Percentiles rank a stretch among this genome's conserved stretches.
These are phyloP conservation scores for Eutrema yunnanense DNA, from an alignment of 345 rosid species.

Conservation along the genomic window DNA sequence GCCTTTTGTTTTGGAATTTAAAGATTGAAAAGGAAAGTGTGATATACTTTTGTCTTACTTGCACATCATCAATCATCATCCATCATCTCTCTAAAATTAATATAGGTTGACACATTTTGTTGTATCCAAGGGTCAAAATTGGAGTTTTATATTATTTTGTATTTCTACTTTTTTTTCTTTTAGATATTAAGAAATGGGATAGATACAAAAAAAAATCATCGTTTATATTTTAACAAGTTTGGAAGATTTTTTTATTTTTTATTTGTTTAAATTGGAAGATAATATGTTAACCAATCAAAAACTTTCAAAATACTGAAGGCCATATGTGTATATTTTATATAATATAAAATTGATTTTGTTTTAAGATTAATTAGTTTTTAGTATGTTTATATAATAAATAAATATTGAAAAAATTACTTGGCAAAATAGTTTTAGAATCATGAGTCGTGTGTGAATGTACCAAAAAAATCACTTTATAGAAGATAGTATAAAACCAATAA, in stretches of 20 bases:
- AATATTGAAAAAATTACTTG: neutral
- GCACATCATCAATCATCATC: conserved; percentile 23
- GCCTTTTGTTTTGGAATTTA: conserved; percentile 30
- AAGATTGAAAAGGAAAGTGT: conserved; percentile 29
- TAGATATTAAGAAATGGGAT: neutral
- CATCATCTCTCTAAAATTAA: conserved; percentile 11
- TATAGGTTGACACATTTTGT: conserved; percentile 7
- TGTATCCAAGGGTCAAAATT: conserved; percentile 8
- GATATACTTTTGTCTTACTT: conserved; percentile 29
- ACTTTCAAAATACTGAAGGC: neutral
- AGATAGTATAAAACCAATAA: neutral
- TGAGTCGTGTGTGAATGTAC: neutral
- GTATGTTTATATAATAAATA: neutral
- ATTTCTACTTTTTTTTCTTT: neutral
- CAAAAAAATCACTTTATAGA: neutral
- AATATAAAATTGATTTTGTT: neutral
- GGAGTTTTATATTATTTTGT: neutral
- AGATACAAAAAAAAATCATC: neutral
- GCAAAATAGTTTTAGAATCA: neutral
- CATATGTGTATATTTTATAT: neutral
- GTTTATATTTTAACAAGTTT: neutral
- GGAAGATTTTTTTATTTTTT: neutral
- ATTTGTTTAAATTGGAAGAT: too few species aligned
- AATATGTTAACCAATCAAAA: neutral
- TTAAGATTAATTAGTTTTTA: neutral